These are phyloP conservation scores for Capronia americana DNA, from an alignment of 2,329 filamentous ascomycete genomes.

Conservation along the genomic window DNA sequence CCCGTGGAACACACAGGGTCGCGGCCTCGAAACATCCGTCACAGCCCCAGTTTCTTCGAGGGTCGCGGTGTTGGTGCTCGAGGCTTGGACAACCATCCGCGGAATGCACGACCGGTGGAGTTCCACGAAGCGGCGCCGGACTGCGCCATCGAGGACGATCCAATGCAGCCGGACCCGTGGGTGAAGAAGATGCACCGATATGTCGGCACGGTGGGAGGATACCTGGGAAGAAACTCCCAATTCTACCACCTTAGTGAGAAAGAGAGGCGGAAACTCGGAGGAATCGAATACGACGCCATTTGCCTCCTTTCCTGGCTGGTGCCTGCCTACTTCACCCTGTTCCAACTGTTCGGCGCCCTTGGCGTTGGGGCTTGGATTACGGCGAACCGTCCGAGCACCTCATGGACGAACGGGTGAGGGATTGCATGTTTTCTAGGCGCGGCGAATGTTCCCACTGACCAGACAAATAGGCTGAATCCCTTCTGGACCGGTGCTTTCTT, in stretches of 20 bases:
- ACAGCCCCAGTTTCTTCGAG: slow-evolving; percentile 31
- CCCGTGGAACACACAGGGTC: slow-evolving; percentile 13
- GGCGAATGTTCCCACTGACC: background rate
- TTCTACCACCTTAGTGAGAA: slow-evolving; percentile 54
- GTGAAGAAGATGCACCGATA: slow-evolving; percentile 34
- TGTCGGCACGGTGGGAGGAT: slow-evolving; percentile 37
- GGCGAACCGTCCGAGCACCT: slow-evolving; percentile 43
- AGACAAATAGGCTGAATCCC: slow-evolving; percentile 46
- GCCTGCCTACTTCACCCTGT: slow-evolving; percentile 53
- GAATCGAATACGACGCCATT: slow-evolving; percentile 52
- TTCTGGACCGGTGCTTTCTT: slow-evolving; percentile 52
- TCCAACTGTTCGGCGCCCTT: slow-evolving; percentile 53
- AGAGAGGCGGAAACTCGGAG: slow-evolving; percentile 52
- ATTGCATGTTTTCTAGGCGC: background rate
- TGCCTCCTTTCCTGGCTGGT: slow-evolving; percentile 38
- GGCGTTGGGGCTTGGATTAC: slow-evolving; percentile 54
- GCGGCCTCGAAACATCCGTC: slow-evolving; percentile 15
- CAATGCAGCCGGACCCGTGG: slow-evolving; percentile 1
- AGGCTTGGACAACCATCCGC: slow-evolving; percentile 33
- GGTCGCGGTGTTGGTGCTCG: slow-evolving; percentile 36
- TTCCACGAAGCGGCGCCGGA: background rate
- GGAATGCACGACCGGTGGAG: slow-evolving; percentile 25
- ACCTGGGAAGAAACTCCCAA: slow-evolving; percentile 55
- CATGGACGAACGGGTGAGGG: slow-evolving; percentile 25
- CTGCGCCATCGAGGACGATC: slow-evolving; percentile 18